Evolutionary conservation across 768 basidiomycete genomes (phyloP), one percentile per base, ranked within the genome.

Genomic region (Suillus placidus): DNA sequence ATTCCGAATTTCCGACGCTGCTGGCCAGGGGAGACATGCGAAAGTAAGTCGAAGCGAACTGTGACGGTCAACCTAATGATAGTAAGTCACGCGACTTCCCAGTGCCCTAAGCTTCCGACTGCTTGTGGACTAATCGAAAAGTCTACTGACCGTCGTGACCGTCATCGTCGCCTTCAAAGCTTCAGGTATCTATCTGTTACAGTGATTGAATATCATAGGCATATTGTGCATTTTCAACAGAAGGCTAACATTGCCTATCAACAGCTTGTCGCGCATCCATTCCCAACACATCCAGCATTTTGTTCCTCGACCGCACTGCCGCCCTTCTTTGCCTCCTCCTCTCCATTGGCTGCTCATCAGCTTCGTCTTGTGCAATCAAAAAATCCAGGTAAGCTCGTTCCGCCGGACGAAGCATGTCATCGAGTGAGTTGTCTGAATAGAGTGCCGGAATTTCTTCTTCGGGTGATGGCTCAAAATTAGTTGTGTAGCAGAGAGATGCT

Each of bases 261-360:
- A 69, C 42, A 55, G 55, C 61, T 26, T 55, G 12, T 23, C 61
- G 42, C 8, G 67, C 67, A 37, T 68, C 67, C 32, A 13, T 40
- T 16, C 67, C 67, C 37, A 68, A 57, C 38, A 68, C 47, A 56
- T 67, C 38, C 61, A 68, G 18, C 23, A 55, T 66, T 32, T 68
- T 68, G 55, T 60, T 40, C 6, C 61, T 51, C 2, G 67, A 66
- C 6, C 67, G 65, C 37, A 62, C 35, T 18, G 43, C 58, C 12
- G 37, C 61, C 16, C 67, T 55, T 62, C 47, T 68, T 12, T 54
- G 26, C 34, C 54, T 66, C 20, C 65, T 61, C 23, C 52, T 55
- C n/a, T 38, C 47, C 23, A 45, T 62, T 20, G 37, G 55, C 35
- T 43, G 65, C 18, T 37, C 60, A 5, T 66, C 67, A 18, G 57